Percentiles rank a stretch among this genome's conserved stretches.
These are phyloP conservation scores for Aspergillus wentii DNA, from an alignment of 495 filamentous ascomycete species.

Conservation along the genomic window DNA sequence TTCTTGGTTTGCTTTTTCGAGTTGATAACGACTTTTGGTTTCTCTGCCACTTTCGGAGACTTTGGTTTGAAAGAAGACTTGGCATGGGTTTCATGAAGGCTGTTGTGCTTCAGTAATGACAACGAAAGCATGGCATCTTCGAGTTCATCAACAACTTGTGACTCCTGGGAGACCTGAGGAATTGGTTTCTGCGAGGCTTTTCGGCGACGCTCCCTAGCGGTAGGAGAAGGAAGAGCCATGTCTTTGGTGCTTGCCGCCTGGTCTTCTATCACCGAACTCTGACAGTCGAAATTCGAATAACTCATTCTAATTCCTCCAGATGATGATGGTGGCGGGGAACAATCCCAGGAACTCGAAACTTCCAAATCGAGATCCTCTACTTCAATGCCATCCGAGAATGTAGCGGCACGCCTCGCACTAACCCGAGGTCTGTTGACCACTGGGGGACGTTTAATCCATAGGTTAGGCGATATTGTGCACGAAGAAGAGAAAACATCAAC, in stretches of 20 bases:
- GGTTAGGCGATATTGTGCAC: constrained; percentile 14
- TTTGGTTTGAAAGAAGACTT: not conserved
- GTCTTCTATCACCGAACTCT: not conserved
- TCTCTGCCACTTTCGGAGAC: not conserved
- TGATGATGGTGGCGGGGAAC: constrained; percentile 1
- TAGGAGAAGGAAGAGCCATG: not conserved
- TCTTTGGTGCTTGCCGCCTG: not conserved
- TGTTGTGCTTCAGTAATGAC: constrained; percentile 8
- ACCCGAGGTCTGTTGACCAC: constrained; percentile 7
- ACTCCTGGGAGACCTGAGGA: not conserved
- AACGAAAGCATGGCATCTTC: constrained; percentile 16
- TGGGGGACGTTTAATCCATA: constrained; percentile 21
- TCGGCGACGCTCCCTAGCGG: constrained; percentile 3
- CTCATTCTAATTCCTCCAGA: constrained; percentile 14
- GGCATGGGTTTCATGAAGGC: not conserved
- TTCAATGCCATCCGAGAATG: constrained; percentile 7
- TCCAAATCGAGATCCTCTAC: constrained; percentile 7
- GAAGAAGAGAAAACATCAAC: constrained; percentile 23
- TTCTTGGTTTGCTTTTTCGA: not conserved
- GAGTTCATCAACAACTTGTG: constrained; percentile 10
- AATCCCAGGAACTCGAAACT: constrained; percentile 5
- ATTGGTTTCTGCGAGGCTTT: constrained; percentile 3
- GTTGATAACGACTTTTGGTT: not conserved
- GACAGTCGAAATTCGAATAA: constrained; percentile 14
- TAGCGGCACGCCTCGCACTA: constrained; percentile 9